Evolutionary conservation across 2,329 filamentous ascomycete genomes (phyloP).

Genomic region (Coniochaeta sp.): DNA sequence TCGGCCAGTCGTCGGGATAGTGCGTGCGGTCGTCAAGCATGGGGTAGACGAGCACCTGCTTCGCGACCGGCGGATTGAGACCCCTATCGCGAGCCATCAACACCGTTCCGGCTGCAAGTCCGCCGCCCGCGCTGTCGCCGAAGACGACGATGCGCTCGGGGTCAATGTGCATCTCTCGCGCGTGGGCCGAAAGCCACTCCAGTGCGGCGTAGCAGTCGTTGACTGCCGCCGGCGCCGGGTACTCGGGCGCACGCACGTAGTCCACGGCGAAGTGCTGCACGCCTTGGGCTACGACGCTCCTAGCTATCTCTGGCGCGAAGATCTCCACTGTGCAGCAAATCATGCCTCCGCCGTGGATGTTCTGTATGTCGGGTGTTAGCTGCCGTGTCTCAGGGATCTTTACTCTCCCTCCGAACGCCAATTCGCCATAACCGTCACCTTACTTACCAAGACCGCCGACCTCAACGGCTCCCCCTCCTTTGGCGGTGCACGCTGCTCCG

Average conservation of each 20-base stretch:
- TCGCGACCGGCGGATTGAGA: constrained; percentile 20
- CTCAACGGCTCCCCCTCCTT: background rate
- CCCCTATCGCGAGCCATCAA: constrained; percentile 31
- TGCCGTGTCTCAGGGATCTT: too few species aligned
- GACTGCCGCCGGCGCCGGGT: constrained; percentile 33
- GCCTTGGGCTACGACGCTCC: constrained; percentile 7
- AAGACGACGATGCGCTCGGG: constrained; percentile 14
- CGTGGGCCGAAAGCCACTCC: constrained; percentile 23
- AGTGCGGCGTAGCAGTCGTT: constrained; percentile 27
- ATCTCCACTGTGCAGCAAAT: constrained; percentile 12
- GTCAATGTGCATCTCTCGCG: constrained; percentile 14
- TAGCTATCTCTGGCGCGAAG: constrained; percentile 8
- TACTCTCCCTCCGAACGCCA: background rate
- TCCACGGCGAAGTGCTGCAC: constrained; percentile 27
- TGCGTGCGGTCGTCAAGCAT: constrained; percentile 28
- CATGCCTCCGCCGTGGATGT: constrained; percentile 20
- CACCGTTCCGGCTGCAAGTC: constrained; percentile 16
- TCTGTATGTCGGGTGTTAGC: constrained; percentile 7
- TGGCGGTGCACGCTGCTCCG: constrained; percentile 1
- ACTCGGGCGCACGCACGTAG: constrained; percentile 42
- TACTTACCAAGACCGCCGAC: background rate
- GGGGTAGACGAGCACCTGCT: constrained; percentile 25
- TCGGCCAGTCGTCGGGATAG: constrained; percentile 8
- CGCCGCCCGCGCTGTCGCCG: constrained; percentile 19
- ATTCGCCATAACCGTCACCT: background rate